Evolutionary conservation across 2,329 filamentous ascomycete genomes (phyloP), one percentile per base, ranked within the genome.

Genomic region (Sporothrix variecibatus): DNA sequence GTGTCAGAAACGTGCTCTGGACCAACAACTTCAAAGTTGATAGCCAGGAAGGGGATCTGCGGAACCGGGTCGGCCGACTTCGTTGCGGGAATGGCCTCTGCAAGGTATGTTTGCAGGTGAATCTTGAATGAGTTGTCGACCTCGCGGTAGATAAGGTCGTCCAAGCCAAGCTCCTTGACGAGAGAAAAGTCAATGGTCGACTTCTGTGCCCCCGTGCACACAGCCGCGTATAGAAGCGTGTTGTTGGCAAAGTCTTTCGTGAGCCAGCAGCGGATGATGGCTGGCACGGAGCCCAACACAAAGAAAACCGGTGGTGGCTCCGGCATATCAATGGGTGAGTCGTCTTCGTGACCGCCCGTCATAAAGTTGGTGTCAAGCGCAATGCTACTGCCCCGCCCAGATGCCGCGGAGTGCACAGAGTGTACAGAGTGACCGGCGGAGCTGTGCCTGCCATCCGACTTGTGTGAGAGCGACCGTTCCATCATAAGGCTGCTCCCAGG

Each of bases 191-290:
- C 92, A 64, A 99, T 84, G n/a, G 90, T 91, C 1, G 96, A 98
- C 78, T 90, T 92, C 81, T 95, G 94, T 5, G 96, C 97, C 1
- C 95, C 96, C 1, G 94, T 95, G 82, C 96, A 98, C 2, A 98
- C 87, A 46, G 94, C 95, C 49, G 95, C 96, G 80, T 98, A 98
- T 5, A 98, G 86, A 20, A 98, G 87, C 11, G 94, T 92, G 77
- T 93, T 91, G 80, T 97, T 95, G 17, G 94, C 95, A 83, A 97
- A 98, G 79, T 94, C 92, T 49, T 91, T 92, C 34, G 93, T 95
- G 78, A 98, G 86, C 95, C 96, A 98, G 84, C 96, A 99, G 75
- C 96, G 92, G 74, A 98, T 93, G 77, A 99, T 97, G 40, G 94
- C 94, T 6, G 96, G 96, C 6, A 97, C 94, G 7, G 95, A 92